Conservation (phyloP, 306 rosid species). For the Prunus kanzakura region DNA sequence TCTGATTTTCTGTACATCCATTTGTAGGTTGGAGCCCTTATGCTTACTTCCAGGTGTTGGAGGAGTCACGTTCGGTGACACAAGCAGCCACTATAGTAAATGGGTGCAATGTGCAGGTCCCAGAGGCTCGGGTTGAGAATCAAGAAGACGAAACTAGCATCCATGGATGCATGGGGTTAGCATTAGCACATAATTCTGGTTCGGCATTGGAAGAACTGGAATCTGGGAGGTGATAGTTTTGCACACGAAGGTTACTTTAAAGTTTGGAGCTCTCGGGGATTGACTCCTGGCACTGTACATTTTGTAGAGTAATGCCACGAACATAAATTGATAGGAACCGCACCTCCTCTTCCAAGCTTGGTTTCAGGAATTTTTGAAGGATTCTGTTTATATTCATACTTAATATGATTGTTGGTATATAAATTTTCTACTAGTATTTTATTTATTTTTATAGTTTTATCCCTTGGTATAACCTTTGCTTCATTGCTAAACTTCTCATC, state of each 20-base stretch:
- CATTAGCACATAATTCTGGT: slow-evolving; percentile 31
- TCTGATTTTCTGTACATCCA: slow-evolving; percentile 15
- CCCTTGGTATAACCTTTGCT: too few relatives aligned
- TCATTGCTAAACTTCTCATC: too few relatives aligned
- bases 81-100: slow-evolving; percentile 27
- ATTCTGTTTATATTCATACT: not conserved
- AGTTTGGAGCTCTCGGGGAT: not conserved
- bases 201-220: slow-evolving; percentile 49
- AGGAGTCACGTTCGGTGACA: slow-evolving; percentile 33
- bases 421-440: too few relatives aligned
- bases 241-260: not conserved
- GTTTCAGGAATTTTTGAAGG: not conserved
- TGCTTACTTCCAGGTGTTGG: slow-evolving; percentile 65
- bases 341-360: not conserved
- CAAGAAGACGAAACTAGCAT: slow-evolving; percentile 31
- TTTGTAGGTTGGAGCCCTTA: slow-evolving; percentile 89
- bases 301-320: not conserved
- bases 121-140: slow-evolving; percentile 32
- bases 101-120: slow-evolving; percentile 18
- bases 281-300: not conserved
- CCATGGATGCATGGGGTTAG: slow-evolving; percentile 49
- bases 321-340: not conserved
- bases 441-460: too few relatives aligned
- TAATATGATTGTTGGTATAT: too few relatives aligned
- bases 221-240: slow-evolving; percentile 45